Evolutionary conservation across 2,329 filamentous ascomycete genomes (phyloP), one percentile per base, ranked within the genome.

Genomic region (Penicillium freii): DNA sequence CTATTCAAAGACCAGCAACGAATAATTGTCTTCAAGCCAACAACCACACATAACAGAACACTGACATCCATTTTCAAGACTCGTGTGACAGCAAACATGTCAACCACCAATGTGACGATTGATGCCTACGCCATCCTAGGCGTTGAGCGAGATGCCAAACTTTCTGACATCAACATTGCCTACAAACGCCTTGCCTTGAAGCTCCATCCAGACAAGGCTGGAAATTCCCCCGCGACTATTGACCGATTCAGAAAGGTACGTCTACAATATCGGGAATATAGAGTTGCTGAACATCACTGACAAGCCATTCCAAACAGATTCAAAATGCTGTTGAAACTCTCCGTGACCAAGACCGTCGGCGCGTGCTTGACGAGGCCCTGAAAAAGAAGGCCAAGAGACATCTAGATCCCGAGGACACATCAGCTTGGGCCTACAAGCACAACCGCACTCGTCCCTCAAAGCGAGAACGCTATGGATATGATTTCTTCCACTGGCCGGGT

Each of bases 101-200:
- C 56, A 27, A 40, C 48, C 21, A 2, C n/a, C 21, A 5, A 19
- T 38, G 21, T 25, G 7, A n/a, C 33, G 5, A 46, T 59, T 9
- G 54, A 73, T 48, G 65, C 63, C 54, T 75, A 75, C 43, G 56
- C 62, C 7, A 55, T 66, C 33, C 63, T 75, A 9, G 67, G 66
- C 1, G 62, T 74, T n/a, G 10, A 58, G 4, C 54, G 36, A 9
- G 25, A 69, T 40, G 66, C 71, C n/a, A 62, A 61, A 2, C 31
- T 64, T 38, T 66, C 69, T 34, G 71, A 73, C 7, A 74, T 75
- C 56, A 72, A 71, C 49, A 61, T 59, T 29, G 67, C 71, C 3
- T 75, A 73, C 61, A 73, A 70, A 38, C 65, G 54, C 39, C 66
- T 75, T n/a, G 71, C 71, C 8, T 57, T 75, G 27, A 70, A 69